A percentile compares a stretch with the other conserved stretches of the same genome.
Evolutionary conservation across 2,329 filamentous ascomycete genomes (phyloP).

Genomic region (Seiridium cupressi): DNA sequence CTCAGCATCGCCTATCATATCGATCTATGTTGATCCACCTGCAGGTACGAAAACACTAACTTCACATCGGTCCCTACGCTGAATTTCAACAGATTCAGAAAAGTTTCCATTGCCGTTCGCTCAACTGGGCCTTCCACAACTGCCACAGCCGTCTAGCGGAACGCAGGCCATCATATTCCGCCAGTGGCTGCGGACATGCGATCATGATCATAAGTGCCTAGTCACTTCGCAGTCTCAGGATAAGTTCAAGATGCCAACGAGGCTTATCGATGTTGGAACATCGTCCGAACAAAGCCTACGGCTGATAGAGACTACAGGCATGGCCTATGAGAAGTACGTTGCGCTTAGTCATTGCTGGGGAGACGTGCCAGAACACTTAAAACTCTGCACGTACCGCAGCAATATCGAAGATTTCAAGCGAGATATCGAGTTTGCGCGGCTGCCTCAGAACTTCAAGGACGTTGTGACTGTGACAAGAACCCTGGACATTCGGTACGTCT

Average conservation of each 20-base stretch:
- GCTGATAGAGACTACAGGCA: background rate
- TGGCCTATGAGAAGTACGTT: background rate
- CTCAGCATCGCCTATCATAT: constrained; percentile 4
- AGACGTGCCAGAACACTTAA: background rate
- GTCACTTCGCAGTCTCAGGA: background rate
- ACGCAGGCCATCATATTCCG: constrained; percentile 8
- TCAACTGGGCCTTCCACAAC: constrained; percentile 10
- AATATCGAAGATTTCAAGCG: background rate
- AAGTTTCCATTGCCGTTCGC: background rate
- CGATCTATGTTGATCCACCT: constrained; percentile 8
- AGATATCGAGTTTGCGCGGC: background rate
- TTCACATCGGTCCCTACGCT: too few relatives aligned
- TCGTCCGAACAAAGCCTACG: background rate
- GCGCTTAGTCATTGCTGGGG: constrained; percentile 10
- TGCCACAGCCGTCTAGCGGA: constrained; percentile 7
- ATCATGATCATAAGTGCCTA: constrained; percentile 4
- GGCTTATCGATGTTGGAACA: constrained; percentile 11
- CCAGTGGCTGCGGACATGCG: constrained; percentile 11
- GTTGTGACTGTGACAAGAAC: constrained; percentile 9
- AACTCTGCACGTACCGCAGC: background rate
- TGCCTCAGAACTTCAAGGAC: constrained; percentile 15
- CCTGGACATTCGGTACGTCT: constrained; percentile 10
- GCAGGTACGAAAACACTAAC: background rate
- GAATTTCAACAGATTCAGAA: background rate
- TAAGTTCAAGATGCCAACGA: constrained; percentile 10